Base-by-base conservation (phyloP, 1,139 yeast genomes). In the Wickerhamomyces sp. region DNA sequence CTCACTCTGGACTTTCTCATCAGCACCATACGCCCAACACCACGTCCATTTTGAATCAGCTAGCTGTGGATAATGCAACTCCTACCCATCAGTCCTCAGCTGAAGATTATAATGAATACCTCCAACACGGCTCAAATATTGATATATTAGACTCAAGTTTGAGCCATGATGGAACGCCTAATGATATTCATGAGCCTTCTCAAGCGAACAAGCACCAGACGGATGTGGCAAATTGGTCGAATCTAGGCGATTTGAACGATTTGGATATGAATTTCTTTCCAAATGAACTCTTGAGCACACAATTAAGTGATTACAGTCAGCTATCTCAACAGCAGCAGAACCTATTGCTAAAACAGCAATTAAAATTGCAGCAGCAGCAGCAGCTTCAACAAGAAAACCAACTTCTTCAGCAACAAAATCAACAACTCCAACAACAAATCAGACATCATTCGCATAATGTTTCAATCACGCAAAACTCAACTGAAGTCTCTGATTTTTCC, bases 171-270 rank as follows among this genome's bases (percentile, higher is more conserved):
- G 10, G 21, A 8, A 19, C 21, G 9, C 21, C 7, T 7, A 19
- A 28, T 17, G 30, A 24, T 10, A 5, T 24, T 4, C 20, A 18
- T 8, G 16, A 6, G 13, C 6, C 19, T 29, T 21, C 26, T 19
- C 8, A 27, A 6, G 7, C 12, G 8, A 14, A 18, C 14, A 18
- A 24, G 19, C 23, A 38, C 31, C 21, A 37, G 32, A 24, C n/a
- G 6, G 18, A 21, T 30, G 12, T 39, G 9, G 26, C 32, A 12
- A 31, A 32, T 12, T 46, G 47, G 46, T 35, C 51, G 5, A 37
- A 49, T 11, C 33, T 47, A 13, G 43, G 45, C 7, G 44, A 45
- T 16, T 31, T 47, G n/a, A 33, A 39, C 24, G 52, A 49, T 27
- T 29, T 44, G 16, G 51, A 47, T n/a, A 40, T 44, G 38, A 38